Conservation (phyloP, 2,329 filamentous ascomycete species). For the Ophiostoma piceae region DNA sequence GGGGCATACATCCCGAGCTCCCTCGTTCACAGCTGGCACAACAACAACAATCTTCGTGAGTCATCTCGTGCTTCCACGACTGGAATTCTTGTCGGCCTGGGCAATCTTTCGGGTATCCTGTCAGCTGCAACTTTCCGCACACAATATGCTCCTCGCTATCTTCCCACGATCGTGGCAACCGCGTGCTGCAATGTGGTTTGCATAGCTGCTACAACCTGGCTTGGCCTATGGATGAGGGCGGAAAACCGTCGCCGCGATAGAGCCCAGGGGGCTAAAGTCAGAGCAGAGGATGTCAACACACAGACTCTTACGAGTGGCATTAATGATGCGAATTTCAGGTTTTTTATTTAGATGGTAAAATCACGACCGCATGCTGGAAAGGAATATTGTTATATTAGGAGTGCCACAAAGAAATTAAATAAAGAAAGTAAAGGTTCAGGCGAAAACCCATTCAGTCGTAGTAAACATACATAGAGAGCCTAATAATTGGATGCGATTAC, state of each 20-base stretch:
- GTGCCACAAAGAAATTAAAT: no score
- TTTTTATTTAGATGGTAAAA: background rate
- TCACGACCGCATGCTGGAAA: no score
- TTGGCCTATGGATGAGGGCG: conserved; percentile 11
- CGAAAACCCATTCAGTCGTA: no score
- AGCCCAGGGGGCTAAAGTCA: background rate
- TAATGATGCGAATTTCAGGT: background rate
- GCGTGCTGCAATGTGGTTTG: conserved; percentile 14
- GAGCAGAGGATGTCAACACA: conserved; percentile 12
- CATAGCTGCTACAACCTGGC: background rate
- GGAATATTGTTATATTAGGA: no score
- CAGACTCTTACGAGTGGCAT: background rate
- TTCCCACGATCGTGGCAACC: background rate
- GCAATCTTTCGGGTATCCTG: conserved; percentile 28
- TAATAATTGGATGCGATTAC: no score
- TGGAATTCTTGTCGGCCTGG: conserved; percentile 27
- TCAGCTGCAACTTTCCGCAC: conserved; percentile 26
- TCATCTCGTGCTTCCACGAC: conserved; percentile 28
- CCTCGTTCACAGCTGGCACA: conserved; percentile 27
- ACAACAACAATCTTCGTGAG: conserved; percentile 29
- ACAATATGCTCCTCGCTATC: conserved; percentile 27
- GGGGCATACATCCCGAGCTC: conserved; percentile 27
- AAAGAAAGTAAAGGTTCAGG: no score
- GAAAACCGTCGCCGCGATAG: conserved; percentile 11
- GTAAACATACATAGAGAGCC: no score